Base-by-base conservation (phyloP, 2,329 filamentous ascomycete genomes). In the Ophiostoma pallidulum region DNA sequence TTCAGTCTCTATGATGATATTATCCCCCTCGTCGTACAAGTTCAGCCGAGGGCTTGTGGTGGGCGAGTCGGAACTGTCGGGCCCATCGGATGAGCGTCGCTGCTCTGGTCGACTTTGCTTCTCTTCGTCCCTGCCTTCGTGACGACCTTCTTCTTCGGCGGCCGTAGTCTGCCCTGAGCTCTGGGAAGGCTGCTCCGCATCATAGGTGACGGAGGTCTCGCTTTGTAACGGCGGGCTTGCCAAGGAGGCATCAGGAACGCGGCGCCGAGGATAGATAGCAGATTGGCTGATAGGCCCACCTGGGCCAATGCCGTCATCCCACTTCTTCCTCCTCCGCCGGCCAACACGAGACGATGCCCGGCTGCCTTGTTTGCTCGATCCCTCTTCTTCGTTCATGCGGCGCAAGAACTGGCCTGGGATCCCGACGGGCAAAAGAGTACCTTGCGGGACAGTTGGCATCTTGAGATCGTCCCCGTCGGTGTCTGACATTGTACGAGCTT, bases 231-330 rank as follows among this genome's bases (percentile, higher is more conserved):
- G 31, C 12, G 43, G 33, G 12, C 22, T 39, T n/a, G 45, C 41
- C 4, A 38, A 14, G 6, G 13, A 33, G 4, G 20, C 22, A 19
- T 39, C 43, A 6, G 35, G 57, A 40, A 47, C 57, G 43, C 65
- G 67, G 12, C 71, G 69, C 49, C 71, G 68, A 3, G 92, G 92
- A 54, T 78, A 82, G 57, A 97, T 96, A 20, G 92, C 92, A 31
- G 91, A 95, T 59, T 94, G 82, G 51, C 78, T 86, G 56, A 97
- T 84, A 3, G 89, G 92, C 0, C 92, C 92, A 52, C 92, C 92
- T 3, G 86, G 83, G 3, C 82, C 85, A 56, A 78, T 75, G n/a
- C 76, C 82, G 51, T 78, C 76, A 53, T 87, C 83, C 72, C 78
- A 82, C 62, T 74, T 82, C 68, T 74, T 85, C 60, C 73, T 82